phyloP scores from a whole-genome alignment of 1,139 yeast genomes.

The Taphrina confusa region DNA sequence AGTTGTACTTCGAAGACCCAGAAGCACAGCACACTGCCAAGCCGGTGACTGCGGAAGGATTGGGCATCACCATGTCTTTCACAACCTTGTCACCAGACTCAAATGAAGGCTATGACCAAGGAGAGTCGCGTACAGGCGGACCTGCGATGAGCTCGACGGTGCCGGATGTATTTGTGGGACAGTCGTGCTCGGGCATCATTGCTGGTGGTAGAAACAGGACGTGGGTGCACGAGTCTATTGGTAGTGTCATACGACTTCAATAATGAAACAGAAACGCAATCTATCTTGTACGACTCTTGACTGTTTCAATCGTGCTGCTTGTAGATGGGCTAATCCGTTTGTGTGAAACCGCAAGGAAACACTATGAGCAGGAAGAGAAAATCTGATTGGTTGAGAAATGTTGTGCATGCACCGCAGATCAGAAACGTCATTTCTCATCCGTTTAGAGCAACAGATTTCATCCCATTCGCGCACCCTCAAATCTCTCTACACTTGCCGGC shows the following conservation, averaged over 20 bases:
- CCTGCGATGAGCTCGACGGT: neutral
- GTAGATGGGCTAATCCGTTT: too few relatives aligned
- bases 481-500: too few relatives aligned
- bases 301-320: too few relatives aligned
- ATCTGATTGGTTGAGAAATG: too few relatives aligned
- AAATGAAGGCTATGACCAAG: neutral
- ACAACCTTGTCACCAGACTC: constrained; percentile 7
- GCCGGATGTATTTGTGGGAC: neutral
- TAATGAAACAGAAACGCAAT: too few relatives aligned
- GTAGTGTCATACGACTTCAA: neutral
- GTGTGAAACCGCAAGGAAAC: too few relatives aligned
- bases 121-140: neutral
- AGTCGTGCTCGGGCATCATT: constrained; percentile 16
- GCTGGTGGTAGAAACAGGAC: constrained; percentile 6
- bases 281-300: too few relatives aligned
- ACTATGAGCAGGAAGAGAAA: too few relatives aligned
- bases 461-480: too few relatives aligned
- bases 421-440: too few relatives aligned
- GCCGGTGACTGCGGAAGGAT: neutral
- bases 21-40: neutral
- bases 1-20: constrained; percentile 18
- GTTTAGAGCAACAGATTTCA: too few relatives aligned
- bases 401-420: too few relatives aligned
- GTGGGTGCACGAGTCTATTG: constrained; percentile 18
- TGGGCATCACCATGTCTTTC: neutral